Base-by-base conservation (phyloP, 2,329 filamentous ascomycete species). In the Aspergillus pseudonomiae region DNA sequence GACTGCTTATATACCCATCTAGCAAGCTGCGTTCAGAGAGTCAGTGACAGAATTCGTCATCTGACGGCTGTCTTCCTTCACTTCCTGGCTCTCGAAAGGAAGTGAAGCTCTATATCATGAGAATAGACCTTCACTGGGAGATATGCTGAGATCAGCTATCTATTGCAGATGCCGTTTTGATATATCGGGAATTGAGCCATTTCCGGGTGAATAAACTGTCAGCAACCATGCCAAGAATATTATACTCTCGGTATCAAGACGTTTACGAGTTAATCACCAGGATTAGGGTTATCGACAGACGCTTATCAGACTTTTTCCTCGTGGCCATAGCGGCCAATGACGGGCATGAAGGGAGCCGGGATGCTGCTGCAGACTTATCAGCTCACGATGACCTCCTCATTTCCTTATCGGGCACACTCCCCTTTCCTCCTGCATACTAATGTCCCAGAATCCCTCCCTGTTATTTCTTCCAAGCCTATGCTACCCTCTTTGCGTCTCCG, bases 351-450 rank as follows among this genome's bases (percentile, higher is more conserved):
- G 46, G 21, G 24, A 14, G 24, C 24, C 21, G 21, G 45, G 45
- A 28, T 28, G 24, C 30, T 50, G 46, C 26, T 50, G 46, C 46
- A 50, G 46, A 50, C 46, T 50, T 41, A 57, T 41, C 54, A 57
- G 16, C 30, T 24, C 10, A 4, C 19, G 16, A 41, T 41, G 39
- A n/a, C 39, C 46, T 46, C 43, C 21, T 24, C 21, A 11, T 19
- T 26, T 16, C 26, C 24, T 50, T 50, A 50, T 50, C 46, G 46
- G 24, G 46, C 43, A 11, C 26, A 10, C 11, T 14, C 46, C 7
- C n/a, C 11, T 1, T 2, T 6, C 26, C 46, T 9, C 24, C n/a
- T 50, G 24, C 14, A 48, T 48, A 48, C 24, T 19, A 19, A 48
- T 7, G 10, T 24, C 24, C 11, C 11, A 6, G 14, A 26, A 6